Conservation (phyloP, 345 rosid genomes). For the Theobroma cacao region DNA sequence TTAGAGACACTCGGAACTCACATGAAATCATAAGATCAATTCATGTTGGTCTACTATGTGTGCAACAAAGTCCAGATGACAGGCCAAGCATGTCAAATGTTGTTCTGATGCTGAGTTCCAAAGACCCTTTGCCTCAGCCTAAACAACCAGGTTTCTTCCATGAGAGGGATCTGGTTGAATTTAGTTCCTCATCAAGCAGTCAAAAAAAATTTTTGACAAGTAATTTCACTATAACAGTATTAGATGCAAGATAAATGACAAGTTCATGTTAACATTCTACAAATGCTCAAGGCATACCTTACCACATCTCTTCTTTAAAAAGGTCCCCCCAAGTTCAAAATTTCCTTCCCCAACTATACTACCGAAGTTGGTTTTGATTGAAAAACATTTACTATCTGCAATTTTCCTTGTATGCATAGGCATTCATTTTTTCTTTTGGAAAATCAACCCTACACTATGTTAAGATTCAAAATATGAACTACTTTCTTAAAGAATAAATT, state of each 20-base stretch:
- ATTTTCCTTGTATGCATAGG: no score
- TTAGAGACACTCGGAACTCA: neutral
- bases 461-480: no score
- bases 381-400: no score
- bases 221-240: constrained; percentile 6
- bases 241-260: constrained; percentile 9
- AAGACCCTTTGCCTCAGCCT: constrained; percentile 16
- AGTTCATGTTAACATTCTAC: no score
- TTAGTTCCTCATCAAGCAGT: constrained; percentile 20
- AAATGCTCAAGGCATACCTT: no score
- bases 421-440: no score
- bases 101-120: constrained; percentile 21
- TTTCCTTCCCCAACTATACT: no score
- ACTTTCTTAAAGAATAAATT: no score
- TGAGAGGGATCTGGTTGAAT: constrained; percentile 12
- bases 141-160: constrained; percentile 25
- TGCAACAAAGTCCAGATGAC: constrained; percentile 21
- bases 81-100: constrained; percentile 26
- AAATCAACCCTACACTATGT: no score
- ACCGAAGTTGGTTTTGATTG: no score
- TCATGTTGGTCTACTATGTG: constrained; percentile 21
- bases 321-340: no score
- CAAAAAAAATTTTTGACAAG: neutral
- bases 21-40: constrained; percentile 4
- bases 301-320: no score